Evolutionary conservation across 2,329 filamentous ascomycete species (phyloP).

Genomic region (Aspergillus alliaceus): DNA sequence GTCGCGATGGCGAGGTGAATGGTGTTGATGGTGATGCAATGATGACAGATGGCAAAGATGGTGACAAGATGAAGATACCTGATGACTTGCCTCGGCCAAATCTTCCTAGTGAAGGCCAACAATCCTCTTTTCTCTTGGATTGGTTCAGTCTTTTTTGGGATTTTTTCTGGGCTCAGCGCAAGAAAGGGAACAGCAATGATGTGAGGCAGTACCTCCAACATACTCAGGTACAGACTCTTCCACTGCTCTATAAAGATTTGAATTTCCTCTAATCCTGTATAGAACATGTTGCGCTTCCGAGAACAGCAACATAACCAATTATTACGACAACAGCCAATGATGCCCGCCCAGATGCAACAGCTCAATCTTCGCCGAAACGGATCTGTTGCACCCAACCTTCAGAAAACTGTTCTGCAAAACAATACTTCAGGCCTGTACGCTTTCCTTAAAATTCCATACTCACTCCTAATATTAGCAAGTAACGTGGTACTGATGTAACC

Average conservation of each 20-base stretch:
- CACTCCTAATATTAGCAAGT: not conserved
- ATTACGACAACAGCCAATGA: slow-evolving; percentile 69
- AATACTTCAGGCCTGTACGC: slow-evolving; percentile 51
- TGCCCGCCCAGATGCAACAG: slow-evolving; percentile 55
- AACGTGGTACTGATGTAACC: slow-evolving; percentile 21
- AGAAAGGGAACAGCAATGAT: slow-evolving; percentile 61
- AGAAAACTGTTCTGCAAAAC: slow-evolving; percentile 76
- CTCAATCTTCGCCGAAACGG: slow-evolving; percentile 58
- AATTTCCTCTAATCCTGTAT: slow-evolving; percentile 24
- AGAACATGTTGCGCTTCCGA: slow-evolving; percentile 66
- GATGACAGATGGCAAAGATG: slow-evolving; percentile 81
- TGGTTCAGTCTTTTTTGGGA: slow-evolving; percentile 99
- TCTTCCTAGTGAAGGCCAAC: slow-evolving; percentile 62
- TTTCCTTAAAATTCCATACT: slow-evolving; percentile 3
- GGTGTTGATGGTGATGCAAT: slow-evolving; percentile 72
- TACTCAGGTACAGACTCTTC: slow-evolving; percentile 63
- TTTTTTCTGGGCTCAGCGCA: slow-evolving; percentile 80
- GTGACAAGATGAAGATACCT: slow-evolving; percentile 70
- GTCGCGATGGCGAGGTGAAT: slow-evolving; percentile 69
- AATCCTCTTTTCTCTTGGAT: slow-evolving; percentile 84
- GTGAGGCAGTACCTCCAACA: slow-evolving; percentile 77
- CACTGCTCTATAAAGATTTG: not conserved
- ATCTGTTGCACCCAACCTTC: slow-evolving; percentile 51
- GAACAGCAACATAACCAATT: slow-evolving; percentile 77
- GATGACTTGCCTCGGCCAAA: slow-evolving; percentile 69